These are phyloP conservation scores for Anethum foeniculum DNA, from an alignment of 140 eudicot genomes.

Conservation along the genomic window DNA sequence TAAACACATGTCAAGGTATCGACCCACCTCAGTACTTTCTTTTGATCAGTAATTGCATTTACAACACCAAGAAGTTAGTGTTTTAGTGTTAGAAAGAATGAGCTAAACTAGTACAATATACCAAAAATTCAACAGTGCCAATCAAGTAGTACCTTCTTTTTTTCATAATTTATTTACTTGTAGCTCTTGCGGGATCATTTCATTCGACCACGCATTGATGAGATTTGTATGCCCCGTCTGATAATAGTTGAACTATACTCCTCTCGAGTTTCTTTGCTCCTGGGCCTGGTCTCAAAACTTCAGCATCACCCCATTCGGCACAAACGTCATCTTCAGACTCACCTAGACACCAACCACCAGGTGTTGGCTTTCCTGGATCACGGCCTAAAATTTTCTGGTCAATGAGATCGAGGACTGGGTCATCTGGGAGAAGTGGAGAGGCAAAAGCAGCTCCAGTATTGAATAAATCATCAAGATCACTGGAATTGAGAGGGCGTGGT, in stretches of 20 bases:
- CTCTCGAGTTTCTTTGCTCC: constrained; percentile 72
- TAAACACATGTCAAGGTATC: background rate
- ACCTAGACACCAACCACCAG: constrained; percentile 98
- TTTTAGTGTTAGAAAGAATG: background rate
- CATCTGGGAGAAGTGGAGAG: constrained; percentile 47
- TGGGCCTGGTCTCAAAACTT: constrained; percentile 71
- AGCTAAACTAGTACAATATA: background rate
- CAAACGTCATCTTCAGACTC: constrained; percentile 39
- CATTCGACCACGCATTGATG: constrained; percentile 58
- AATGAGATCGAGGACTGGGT: constrained; percentile 67
- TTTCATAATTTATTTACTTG: background rate
- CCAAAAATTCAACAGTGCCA: background rate
- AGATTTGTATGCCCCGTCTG: constrained; percentile 37
- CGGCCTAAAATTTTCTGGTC: constrained; percentile 59
- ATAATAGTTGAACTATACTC: constrained; percentile 42
- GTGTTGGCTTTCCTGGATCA: constrained; percentile 52
- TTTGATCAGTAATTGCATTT: background rate
- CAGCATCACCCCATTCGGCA: constrained; percentile 81
- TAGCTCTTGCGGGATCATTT: background rate
- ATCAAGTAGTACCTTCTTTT: background rate
- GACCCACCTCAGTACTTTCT: background rate
- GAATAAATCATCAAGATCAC: constrained; percentile 37
- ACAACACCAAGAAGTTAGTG: background rate
- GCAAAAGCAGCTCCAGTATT: constrained; percentile 81
- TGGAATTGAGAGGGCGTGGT: constrained; percentile 38